Conservation (phyloP, 345 rosid genomes). For the Syzygium oleosum region DNA sequence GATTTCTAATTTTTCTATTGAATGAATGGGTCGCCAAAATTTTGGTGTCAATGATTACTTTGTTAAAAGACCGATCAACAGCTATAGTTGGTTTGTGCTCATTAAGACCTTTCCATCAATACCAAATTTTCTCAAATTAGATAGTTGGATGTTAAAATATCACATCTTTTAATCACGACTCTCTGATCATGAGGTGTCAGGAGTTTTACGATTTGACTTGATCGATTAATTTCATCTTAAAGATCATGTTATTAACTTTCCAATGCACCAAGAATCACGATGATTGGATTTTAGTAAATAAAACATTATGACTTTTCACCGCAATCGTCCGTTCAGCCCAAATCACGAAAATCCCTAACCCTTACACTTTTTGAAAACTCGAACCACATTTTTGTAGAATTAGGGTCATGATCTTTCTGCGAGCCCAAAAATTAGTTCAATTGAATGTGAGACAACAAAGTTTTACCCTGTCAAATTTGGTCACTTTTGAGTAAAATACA, state of each 20-base stretch:
- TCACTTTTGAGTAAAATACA: neutral
- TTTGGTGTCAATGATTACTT: neutral
- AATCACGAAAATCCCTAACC: too few species aligned
- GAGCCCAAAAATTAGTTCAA: neutral
- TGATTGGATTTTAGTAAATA: neutral
- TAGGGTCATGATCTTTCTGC: neutral
- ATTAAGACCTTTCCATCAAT: neutral
- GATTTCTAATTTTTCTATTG: neutral
- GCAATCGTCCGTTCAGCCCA: accelerated
- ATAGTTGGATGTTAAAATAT: too few species aligned
- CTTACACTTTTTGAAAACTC: neutral
- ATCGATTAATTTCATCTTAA: neutral
- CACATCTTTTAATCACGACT: too few species aligned
- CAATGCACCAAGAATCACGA: neutral
- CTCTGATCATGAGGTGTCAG: neutral
- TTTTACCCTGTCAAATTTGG: neutral
- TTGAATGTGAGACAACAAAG: neutral
- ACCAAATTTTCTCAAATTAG: neutral
- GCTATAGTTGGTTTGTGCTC: neutral
- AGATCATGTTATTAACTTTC: neutral
- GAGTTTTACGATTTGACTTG: neutral
- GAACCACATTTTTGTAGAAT: neutral
- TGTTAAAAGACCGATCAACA: neutral
- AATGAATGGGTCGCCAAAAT: neutral
- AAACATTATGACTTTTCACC: neutral